Base-by-base conservation (phyloP, 805 yeast genomes). In the Metschnikowia koreensis region DNA sequence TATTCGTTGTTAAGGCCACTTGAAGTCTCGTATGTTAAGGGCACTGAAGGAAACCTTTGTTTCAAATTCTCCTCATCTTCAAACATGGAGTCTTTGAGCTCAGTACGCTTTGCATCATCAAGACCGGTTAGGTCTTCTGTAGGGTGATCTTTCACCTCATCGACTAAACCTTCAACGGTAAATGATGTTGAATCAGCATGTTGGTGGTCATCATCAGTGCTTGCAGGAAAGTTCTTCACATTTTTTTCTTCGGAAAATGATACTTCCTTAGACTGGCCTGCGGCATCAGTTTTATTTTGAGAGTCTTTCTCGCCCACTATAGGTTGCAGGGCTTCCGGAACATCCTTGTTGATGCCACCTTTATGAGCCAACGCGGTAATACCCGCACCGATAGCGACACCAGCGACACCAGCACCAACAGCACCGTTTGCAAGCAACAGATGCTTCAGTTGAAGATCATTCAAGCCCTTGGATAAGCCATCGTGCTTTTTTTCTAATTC, bases 11-110 rank as follows among this genome's bases (percentile, higher is more conserved):
- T 13, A 27, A 29, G 31, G 26, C 29, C 22, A 10, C 41, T 36
- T n/a, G 46, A 10, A 16, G 41, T 37, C 16, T 55, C 60, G 22
- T 60, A 61, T 27, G 69, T 69, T 1, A 64, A 58, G 13, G 71
- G 68, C 11, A 74, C 65, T 7, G 67, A 67, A 5, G 73, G 71
- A 50, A 73, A 73, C 49, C 74, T 52, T n/a, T 53, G 48, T 36
- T 55, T 57, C 39, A 57, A 34, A 34, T 44, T 51, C 16, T 44
- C 52, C n/a, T 44, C 45, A 10, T 29, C 45, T 26, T 50, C 46
- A 37, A 45, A 41, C 42, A 36, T 31, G 1, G 16, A 26, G 28
- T 31, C 43, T n/a, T 44, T 44, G 46, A 41, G 48, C 27, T 55
- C 55, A 6, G 48, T 43, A 22, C 57, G 60, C 38, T 63, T 57